Evolutionary conservation across 306 rosid genomes (phyloP).

Genomic region (Lablab purpureus): DNA sequence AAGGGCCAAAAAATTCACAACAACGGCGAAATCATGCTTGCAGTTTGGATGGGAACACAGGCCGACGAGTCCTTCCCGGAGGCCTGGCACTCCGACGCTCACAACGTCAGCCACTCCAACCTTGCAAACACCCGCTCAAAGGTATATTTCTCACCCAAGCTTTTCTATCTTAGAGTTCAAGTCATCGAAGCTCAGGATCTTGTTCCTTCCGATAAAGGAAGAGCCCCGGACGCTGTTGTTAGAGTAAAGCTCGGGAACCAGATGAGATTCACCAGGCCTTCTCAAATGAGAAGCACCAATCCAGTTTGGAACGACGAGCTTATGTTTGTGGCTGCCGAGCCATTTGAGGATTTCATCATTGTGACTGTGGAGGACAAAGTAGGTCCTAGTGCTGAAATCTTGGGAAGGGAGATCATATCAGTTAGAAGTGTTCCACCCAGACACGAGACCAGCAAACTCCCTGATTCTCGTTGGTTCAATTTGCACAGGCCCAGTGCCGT

Average conservation of each 20-base stretch:
- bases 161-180: constrained; percentile 78
- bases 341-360: constrained; percentile 73
- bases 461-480: constrained; percentile 80
- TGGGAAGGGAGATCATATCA: constrained; percentile 69
- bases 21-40: constrained; percentile 89
- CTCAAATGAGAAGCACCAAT: constrained; percentile 50
- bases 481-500: constrained; percentile 63
- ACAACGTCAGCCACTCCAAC: constrained; percentile 69
- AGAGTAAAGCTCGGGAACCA: constrained; percentile 72
- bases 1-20: constrained; percentile 52
- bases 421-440: constrained; percentile 63
- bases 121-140: constrained; percentile 78
- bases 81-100: constrained; percentile 99
- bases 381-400: constrained; percentile 67
- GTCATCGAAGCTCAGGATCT: constrained; percentile 94
- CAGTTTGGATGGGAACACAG: constrained; percentile 98
- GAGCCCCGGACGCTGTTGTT: constrained; percentile 58
- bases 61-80: constrained; percentile 94
- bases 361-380: constrained; percentile 71
- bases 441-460: constrained; percentile 62
- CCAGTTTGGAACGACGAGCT: constrained; percentile 91
- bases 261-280: constrained; percentile 56
- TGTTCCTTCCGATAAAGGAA: constrained; percentile 65
- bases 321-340: constrained; percentile 90
- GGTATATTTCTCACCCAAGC: constrained; percentile 92